phyloP scores from a whole-genome alignment of 2,329 filamentous ascomycete genomes.

The Aureobasidium mangrovei region DNA sequence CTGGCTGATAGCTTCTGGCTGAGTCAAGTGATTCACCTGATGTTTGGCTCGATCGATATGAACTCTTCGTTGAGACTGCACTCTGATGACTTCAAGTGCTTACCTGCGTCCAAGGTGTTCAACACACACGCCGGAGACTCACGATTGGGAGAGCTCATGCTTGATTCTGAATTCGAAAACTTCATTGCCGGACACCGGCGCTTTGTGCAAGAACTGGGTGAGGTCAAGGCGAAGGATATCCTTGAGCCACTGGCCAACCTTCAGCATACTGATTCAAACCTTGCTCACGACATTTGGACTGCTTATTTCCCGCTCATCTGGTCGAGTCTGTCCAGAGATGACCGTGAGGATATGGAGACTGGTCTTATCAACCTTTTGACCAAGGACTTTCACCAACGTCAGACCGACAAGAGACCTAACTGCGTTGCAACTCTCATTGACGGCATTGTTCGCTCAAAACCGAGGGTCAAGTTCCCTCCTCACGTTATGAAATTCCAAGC shows the following conservation, averaged over 20 bases:
- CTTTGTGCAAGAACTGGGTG: constrained; percentile 76
- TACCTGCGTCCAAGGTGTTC: constrained; percentile 65
- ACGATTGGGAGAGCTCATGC: constrained; percentile 54
- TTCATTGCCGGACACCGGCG: constrained; percentile 69
- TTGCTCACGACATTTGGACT: constrained; percentile 86
- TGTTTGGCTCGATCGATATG: constrained; percentile 85
- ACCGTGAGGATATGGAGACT: constrained; percentile 81
- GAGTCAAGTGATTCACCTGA: constrained; percentile 83
- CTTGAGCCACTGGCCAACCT: constrained; percentile 85
- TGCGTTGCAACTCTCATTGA: constrained; percentile 89
- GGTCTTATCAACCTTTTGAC: constrained; percentile 84
- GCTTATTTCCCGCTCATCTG: constrained; percentile 87
- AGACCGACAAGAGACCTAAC: constrained; percentile 91
- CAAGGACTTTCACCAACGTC: constrained; percentile 89
- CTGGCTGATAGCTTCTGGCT: constrained; percentile 95
- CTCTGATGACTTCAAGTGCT: constrained; percentile 70
- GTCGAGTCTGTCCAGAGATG: constrained; percentile 79
- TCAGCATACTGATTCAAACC: constrained; percentile 75
- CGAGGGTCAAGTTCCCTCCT: constrained; percentile 84
- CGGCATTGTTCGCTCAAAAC: constrained; percentile 73
- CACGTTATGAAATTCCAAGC: constrained; percentile 94
- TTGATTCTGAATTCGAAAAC: constrained; percentile 72
- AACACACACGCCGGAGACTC: constrained; percentile 64
- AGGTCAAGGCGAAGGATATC: constrained; percentile 79
- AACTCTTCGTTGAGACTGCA: constrained; percentile 71